A percentile compares a stretch with the other conserved stretches of the same genome.
Evolutionary conservation across 202 grass and related monocot species (phyloP).

Genomic region (Hordeum pubiflorum): DNA sequence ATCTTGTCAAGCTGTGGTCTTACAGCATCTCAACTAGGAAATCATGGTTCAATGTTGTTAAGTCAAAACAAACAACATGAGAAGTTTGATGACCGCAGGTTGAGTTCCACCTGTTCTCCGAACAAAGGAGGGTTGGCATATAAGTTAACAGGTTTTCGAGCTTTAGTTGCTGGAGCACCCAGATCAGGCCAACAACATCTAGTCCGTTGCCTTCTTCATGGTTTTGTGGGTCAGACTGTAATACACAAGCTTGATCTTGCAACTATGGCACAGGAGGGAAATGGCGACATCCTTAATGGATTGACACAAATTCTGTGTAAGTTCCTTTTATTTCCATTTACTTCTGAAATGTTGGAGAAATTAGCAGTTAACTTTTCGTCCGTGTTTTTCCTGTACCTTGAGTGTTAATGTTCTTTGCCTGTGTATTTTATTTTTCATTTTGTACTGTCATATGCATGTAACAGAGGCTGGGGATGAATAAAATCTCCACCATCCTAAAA

Average conservation of each 20-base stretch:
- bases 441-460: background rate
- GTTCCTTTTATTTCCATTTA: constrained; percentile 34
- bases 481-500: constrained; percentile 5
- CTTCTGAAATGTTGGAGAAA: constrained; percentile 23
- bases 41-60: constrained; percentile 22
- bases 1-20: constrained; percentile 66
- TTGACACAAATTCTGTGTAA: constrained; percentile 91
- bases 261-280: constrained; percentile 84
- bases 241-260: constrained; percentile 92
- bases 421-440: constrained; percentile 9
- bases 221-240: constrained; percentile 70
- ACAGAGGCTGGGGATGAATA: background rate
- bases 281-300: constrained; percentile 81
- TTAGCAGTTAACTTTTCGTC: background rate
- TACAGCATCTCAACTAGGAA: constrained; percentile 43
- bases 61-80: constrained; percentile 36
- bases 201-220: constrained; percentile 75
- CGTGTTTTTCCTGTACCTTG: background rate
- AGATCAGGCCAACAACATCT: constrained; percentile 79
- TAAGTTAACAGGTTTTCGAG: constrained; percentile 70
- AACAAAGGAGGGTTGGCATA: constrained; percentile 39
- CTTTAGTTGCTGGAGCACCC: constrained; percentile 67
- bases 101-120: constrained; percentile 30
- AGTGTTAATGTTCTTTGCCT: background rate
- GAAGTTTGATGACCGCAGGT: constrained; percentile 37